Conservation (phyloP, 2,329 filamentous ascomycete genomes). For the Trichoderma polysporum region DNA sequence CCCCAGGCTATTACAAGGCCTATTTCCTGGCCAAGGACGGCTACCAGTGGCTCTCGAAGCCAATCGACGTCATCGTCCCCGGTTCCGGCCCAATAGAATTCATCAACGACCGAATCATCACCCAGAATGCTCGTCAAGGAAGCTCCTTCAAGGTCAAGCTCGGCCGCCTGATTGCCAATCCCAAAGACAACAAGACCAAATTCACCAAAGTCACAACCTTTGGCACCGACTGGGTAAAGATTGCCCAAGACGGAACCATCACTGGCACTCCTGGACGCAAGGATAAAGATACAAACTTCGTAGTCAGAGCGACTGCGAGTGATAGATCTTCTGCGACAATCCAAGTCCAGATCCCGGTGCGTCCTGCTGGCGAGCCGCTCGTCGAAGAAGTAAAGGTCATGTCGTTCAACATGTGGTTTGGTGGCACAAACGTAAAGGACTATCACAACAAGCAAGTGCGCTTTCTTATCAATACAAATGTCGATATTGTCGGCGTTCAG, state of each 20-base stretch:
- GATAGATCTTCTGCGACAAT: constrained; percentile 30
- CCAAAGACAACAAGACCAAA: constrained; percentile 25
- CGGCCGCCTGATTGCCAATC: constrained; percentile 34
- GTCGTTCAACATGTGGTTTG: constrained; percentile 43
- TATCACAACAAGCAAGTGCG: constrained; percentile 41
- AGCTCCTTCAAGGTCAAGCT: constrained; percentile 36
- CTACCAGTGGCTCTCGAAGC: constrained; percentile 39
- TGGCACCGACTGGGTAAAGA: constrained; percentile 33
- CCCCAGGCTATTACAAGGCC: constrained; percentile 36
- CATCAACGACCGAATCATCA: constrained; percentile 31
- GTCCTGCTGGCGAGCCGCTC: constrained; percentile 28
- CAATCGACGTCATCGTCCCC: constrained; percentile 33
- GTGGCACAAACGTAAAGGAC: constrained; percentile 37
- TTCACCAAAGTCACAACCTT: constrained; percentile 31
- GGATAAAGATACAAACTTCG: constrained; percentile 26
- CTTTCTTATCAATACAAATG: constrained; percentile 34
- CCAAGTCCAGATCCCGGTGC: constrained; percentile 36
- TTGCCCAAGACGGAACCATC: constrained; percentile 36
- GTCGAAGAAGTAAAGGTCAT: constrained; percentile 38
- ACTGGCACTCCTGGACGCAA: constrained; percentile 35
- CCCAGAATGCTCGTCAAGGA: constrained; percentile 39
- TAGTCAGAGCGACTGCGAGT: constrained; percentile 31
- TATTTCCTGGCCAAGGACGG: constrained; percentile 39
- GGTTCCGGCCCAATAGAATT: constrained; percentile 31
- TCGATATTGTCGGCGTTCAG: constrained; percentile 41